Conservation (phyloP, 345 rosid genomes). For the Hypericum perforatum region DNA sequence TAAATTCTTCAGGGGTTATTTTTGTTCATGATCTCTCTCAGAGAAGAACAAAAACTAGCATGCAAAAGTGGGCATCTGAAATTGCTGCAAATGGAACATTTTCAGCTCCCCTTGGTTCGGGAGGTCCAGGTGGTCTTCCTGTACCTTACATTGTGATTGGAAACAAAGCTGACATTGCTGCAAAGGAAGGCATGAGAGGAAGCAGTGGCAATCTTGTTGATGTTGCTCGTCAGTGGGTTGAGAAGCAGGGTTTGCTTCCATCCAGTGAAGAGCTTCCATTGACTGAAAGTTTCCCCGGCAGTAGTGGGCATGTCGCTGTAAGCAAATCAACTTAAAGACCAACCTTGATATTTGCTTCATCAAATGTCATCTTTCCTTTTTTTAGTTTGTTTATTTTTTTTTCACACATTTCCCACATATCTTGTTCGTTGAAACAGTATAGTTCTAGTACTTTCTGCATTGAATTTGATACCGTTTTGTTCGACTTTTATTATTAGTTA, state of each 20-base stretch:
- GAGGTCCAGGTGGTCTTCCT: conserved; percentile 97
- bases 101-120: conserved; percentile 87
- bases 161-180: conserved; percentile 93
- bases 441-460: no score
- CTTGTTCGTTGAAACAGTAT: no score
- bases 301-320: conserved; percentile 73
- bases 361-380: no score
- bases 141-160: conserved; percentile 88
- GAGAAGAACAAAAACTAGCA: conserved; percentile 87
- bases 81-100: conserved; percentile 79
- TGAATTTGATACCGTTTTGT: no score
- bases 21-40: conserved; percentile 97
- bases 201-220: conserved; percentile 98
- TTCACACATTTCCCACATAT: no score
- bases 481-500: no score
- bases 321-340: conserved; percentile 20
- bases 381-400: no score
- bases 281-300: conserved; percentile 89
- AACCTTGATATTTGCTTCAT: no score
- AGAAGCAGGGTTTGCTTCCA: conserved; percentile 96
- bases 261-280: conserved; percentile 90
- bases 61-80: conserved; percentile 95
- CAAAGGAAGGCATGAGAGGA: conserved; percentile 84
- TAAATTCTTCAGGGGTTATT: conserved; percentile 60
- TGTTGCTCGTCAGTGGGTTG: conserved; percentile 98